Conservation (phyloP, 768 basidiomycete genomes). For the Calvatia gigantea region DNA sequence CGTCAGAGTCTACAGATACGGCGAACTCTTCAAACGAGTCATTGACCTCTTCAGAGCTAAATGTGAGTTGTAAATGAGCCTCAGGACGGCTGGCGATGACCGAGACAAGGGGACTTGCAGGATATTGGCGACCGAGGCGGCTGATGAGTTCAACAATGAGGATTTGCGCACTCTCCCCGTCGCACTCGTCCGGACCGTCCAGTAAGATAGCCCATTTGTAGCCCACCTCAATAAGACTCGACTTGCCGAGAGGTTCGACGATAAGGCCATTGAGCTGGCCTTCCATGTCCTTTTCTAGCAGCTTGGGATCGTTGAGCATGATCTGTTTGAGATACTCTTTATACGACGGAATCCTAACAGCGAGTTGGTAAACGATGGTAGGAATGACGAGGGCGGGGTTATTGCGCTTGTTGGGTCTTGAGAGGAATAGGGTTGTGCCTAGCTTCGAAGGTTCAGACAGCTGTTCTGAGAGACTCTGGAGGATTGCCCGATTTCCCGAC, state of each 20-base stretch:
- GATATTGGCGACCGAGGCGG: not conserved
- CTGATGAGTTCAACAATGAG: not conserved
- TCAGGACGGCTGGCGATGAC: not conserved
- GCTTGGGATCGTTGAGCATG: too few species aligned
- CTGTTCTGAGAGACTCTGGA: too few species aligned
- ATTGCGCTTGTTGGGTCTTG: not conserved
- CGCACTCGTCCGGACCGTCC: too few species aligned
- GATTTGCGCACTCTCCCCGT: too few species aligned
- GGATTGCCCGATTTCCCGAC: constrained; percentile 3
- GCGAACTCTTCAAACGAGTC: too few species aligned
- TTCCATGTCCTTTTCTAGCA: too few species aligned
- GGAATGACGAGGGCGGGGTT: too few species aligned
- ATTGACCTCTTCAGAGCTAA: not conserved
- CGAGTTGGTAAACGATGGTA: not conserved
- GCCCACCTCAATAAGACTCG: too few species aligned
- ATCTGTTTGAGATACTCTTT: too few species aligned
- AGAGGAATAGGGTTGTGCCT: not conserved
- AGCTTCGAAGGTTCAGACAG: not conserved
- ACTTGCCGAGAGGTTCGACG: not conserved
- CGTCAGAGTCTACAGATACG: not conserved
- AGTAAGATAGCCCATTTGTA: not conserved
- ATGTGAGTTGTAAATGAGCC: not conserved
- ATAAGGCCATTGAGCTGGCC: too few species aligned
- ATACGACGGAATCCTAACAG: not conserved
- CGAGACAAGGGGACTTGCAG: not conserved